Conservation (phyloP, 257 asterid species). For the Solanum tacnaense region DNA sequence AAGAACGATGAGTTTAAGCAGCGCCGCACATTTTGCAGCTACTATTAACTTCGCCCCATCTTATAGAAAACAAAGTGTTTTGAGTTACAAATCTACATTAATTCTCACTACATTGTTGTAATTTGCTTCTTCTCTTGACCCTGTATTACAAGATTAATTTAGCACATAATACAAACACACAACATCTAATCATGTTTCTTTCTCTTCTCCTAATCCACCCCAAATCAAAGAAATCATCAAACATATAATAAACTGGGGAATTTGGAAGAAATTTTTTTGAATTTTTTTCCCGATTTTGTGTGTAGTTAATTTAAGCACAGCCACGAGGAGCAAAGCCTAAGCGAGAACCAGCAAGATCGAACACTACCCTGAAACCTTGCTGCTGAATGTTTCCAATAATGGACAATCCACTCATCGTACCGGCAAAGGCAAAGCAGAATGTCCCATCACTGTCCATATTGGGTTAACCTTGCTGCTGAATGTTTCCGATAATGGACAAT, state of each 20-base stretch:
- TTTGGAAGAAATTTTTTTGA: background rate
- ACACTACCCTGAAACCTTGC: conserved; percentile 30
- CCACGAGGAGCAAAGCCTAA: conserved; percentile 18
- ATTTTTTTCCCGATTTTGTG: background rate
- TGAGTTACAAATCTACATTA: background rate
- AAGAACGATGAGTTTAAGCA: background rate
- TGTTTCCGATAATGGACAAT: too few relatives aligned
- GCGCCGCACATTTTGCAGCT: background rate
- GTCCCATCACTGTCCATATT: conserved; percentile 46
- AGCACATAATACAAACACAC: background rate
- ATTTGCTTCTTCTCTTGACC: background rate
- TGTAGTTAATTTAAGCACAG: background rate
- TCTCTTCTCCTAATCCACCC: background rate
- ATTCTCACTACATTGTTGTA: background rate
- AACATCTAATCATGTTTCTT: background rate
- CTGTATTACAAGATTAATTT: background rate
- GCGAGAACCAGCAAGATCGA: conserved; percentile 22
- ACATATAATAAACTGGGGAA: background rate
- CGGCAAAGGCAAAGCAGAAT: conserved; percentile 92
- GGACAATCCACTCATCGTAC: conserved; percentile 45
- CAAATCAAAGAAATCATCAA: background rate
- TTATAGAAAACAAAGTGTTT: background rate
- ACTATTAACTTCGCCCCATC: background rate
- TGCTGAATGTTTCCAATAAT: conserved; percentile 40
- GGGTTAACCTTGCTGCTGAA: too few relatives aligned